Evolutionary conservation across 2,329 filamentous ascomycete species (phyloP).

Genomic region (Aureobasidium lini): DNA sequence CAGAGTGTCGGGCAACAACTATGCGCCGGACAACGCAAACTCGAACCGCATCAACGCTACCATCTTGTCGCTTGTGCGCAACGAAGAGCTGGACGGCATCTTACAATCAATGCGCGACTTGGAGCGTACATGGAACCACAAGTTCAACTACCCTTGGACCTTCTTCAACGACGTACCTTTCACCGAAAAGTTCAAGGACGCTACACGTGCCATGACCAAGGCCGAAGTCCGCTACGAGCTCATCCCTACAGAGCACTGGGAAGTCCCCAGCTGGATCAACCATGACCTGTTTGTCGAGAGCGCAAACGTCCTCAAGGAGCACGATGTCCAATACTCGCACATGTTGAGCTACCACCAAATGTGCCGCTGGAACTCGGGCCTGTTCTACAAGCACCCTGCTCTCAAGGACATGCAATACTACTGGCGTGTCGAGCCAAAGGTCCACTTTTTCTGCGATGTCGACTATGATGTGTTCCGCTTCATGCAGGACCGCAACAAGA

Average conservation of each 20-base stretch:
- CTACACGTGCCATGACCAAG: constrained; percentile 74
- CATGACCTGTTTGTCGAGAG: constrained; percentile 78
- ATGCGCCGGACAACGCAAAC: constrained; percentile 65
- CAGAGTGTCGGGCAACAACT: constrained; percentile 63
- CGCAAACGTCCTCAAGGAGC: constrained; percentile 70
- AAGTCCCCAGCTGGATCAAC: constrained; percentile 86
- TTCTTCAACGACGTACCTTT: constrained; percentile 98
- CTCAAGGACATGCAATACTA: constrained; percentile 80
- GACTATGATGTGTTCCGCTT: constrained; percentile 98
- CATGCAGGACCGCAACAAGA: constrained; percentile 98
- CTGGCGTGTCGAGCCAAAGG: constrained; percentile 97
- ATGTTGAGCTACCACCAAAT: constrained; percentile 95
- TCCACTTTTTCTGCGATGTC: constrained; percentile 97
- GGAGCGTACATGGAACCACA: constrained; percentile 92
- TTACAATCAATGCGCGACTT: constrained; percentile 83
- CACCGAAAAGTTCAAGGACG: constrained; percentile 81
- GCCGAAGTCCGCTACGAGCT: constrained; percentile 80
- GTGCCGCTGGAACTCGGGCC: constrained; percentile 97
- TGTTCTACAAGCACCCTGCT: constrained; percentile 95
- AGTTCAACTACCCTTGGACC: constrained; percentile 99
- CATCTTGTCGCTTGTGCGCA: constrained; percentile 82
- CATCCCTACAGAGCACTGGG: constrained; percentile 95
- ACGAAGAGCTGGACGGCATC: constrained; percentile 78
- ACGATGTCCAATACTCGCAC: constrained; percentile 82
- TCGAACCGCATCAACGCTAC: constrained; percentile 89